A percentile compares a stretch with the other conserved stretches of the same genome.
phyloP scores from a whole-genome alignment of 176 grass and related monocot species.

The Stipa capillata region DNA sequence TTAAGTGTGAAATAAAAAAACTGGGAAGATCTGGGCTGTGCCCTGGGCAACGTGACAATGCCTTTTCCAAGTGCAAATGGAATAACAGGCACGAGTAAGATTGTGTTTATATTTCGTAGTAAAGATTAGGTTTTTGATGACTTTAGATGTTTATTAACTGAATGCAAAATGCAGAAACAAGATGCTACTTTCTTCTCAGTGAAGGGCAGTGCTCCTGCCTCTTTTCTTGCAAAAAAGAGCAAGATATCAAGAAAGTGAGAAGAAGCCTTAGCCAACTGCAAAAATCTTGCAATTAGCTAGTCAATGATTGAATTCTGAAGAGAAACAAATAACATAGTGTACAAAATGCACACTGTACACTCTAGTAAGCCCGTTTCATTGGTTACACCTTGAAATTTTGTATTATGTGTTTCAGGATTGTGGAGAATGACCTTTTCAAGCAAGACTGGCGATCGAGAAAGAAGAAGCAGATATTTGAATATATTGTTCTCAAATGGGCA shows the following conservation, averaged over 20 bases:
- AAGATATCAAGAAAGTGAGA: conserved; percentile 3
- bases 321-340: background rate
- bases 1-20: background rate
- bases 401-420: conserved; percentile 40
- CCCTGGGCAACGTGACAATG: background rate
- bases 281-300: background rate
- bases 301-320: background rate
- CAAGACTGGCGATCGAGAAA: conserved; percentile 92
- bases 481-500: conserved; percentile 85
- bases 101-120: background rate
- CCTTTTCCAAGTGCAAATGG: background rate
- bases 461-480: conserved; percentile 89
- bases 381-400: background rate
- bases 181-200: too few relatives aligned
- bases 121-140: background rate
- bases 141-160: background rate
- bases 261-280: background rate
- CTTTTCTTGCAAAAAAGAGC: too few relatives aligned
- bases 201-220: too few relatives aligned
- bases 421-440: conserved; percentile 93
- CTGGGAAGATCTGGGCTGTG: background rate
- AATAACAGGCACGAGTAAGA: background rate
- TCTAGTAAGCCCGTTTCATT: background rate
- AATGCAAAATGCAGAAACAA: background rate
- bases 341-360: background rate